Percentiles rank a stretch among this genome's conserved stretches.
phyloP scores from a whole-genome alignment of 805 yeast genomes.

The Zygotorulaspora florentina region DNA sequence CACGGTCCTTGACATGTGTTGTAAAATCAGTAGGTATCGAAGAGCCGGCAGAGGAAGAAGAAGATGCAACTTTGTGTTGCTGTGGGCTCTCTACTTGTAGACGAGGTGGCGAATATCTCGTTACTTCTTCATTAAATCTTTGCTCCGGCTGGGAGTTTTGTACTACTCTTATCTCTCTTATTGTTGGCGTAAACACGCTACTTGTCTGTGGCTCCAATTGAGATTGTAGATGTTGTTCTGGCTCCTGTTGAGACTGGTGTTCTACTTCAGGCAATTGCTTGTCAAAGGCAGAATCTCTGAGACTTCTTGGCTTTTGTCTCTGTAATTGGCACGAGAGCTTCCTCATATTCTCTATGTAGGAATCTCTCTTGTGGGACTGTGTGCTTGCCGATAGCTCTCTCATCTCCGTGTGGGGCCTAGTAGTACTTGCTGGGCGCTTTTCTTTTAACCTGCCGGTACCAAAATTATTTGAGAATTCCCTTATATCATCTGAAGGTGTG shows the following conservation, averaged over 20 bases:
- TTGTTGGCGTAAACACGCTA: not conserved
- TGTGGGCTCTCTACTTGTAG: not conserved
- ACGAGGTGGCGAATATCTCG: not conserved
- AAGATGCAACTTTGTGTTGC: conserved; percentile 13
- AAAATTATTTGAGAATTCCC: conserved; percentile 29
- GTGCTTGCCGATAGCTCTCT: not conserved
- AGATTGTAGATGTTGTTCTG: not conserved
- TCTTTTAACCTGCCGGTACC: conserved; percentile 35
- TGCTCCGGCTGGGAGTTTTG: not conserved
- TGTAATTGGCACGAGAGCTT: conserved; percentile 29
- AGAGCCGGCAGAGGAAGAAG: conserved; percentile 28
- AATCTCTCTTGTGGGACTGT: conserved; percentile 4
- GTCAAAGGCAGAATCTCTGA: conserved; percentile 1
- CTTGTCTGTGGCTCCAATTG: not conserved
- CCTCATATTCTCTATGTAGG: conserved; percentile 28
- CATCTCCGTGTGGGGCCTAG: not conserved
- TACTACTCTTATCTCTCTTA: conserved; percentile 7
- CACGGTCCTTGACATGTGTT: conserved; percentile 24
- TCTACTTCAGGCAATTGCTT: not conserved
- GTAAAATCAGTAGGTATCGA: conserved; percentile 35
- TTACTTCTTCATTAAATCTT: not conserved
- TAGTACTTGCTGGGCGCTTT: conserved; percentile 9
- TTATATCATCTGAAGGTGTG: conserved; percentile 31
- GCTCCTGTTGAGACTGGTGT: not conserved
- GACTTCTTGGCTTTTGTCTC: conserved; percentile 3